A percentile compares a stretch with the other conserved stretches of the same genome.
Conservation (phyloP, 2,329 filamentous ascomycete species). For the Colletotrichum melonis region DNA sequence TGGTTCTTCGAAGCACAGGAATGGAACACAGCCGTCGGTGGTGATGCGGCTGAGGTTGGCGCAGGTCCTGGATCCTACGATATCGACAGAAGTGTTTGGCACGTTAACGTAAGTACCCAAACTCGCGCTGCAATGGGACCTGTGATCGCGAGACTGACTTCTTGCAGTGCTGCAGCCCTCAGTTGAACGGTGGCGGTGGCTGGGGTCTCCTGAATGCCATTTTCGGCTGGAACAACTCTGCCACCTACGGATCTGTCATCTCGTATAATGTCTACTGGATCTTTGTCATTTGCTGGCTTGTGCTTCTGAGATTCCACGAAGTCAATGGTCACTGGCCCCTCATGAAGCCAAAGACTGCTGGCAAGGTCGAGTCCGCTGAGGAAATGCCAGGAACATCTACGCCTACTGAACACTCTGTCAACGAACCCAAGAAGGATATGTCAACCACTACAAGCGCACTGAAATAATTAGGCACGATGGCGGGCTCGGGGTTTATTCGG, state of each 20-base stretch:
- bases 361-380: too few relatives aligned
- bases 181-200: constrained; percentile 71
- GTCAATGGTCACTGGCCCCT: too few relatives aligned
- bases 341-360: too few relatives aligned
- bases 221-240: constrained; percentile 64
- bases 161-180: constrained; percentile 71
- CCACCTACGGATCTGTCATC: constrained; percentile 34
- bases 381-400: too few relatives aligned
- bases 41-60: constrained; percentile 60
- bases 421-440: too few relatives aligned
- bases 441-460: too few relatives aligned
- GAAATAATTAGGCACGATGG: too few relatives aligned
- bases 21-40: constrained; percentile 71
- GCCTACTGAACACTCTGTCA: too few relatives aligned
- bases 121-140: constrained; percentile 31
- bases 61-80: constrained; percentile 81
- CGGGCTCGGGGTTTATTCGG: too few relatives aligned
- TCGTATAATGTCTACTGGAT: constrained; percentile 37
- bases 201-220: constrained; percentile 81
- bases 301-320: too few relatives aligned
- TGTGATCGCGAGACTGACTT: neutral
- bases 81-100: constrained; percentile 81
- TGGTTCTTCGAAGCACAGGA: constrained; percentile 34
- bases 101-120: constrained; percentile 72
- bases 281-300: neutral